Conservation (phyloP, 2,329 filamentous ascomycete species). For the Metarhizium sp. region DNA sequence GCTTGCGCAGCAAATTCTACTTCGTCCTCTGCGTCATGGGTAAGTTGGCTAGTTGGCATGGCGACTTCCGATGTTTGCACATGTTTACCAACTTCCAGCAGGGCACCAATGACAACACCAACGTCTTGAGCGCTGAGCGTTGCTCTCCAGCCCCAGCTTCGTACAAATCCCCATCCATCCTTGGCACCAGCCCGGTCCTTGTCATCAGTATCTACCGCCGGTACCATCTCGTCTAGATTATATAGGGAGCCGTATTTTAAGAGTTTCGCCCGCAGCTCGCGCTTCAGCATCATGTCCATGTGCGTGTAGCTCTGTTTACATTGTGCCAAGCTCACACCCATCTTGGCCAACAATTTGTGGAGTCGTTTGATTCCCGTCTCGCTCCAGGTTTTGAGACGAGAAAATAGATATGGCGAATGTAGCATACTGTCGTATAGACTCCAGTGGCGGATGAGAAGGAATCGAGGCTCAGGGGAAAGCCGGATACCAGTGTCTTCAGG, state of each 20-base stretch:
- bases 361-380: slow-evolving; percentile 80
- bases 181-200: slow-evolving; percentile 63
- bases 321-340: slow-evolving; percentile 90
- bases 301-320: slow-evolving; percentile 95
- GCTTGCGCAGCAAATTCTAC: slow-evolving; percentile 40
- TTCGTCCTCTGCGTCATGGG: slow-evolving; percentile 36
- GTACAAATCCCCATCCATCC: slow-evolving; percentile 93
- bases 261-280: slow-evolving; percentile 73
- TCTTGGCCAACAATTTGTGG: slow-evolving; percentile 92
- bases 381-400: slow-evolving; percentile 87
- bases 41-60: slow-evolving; percentile 19
- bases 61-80: slow-evolving; percentile 24
- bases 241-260: slow-evolving; percentile 89
- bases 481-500: slow-evolving; percentile 89
- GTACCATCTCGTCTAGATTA: slow-evolving; percentile 87
- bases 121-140: slow-evolving; percentile 90
- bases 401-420: slow-evolving; percentile 89
- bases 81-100: slow-evolving; percentile 79
- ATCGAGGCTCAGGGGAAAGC: slow-evolving; percentile 85
- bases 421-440: slow-evolving; percentile 98
- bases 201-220: slow-evolving; percentile 62
- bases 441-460: slow-evolving; percentile 91
- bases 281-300: slow-evolving; percentile 97
- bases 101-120: slow-evolving; percentile 81
- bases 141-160: slow-evolving; percentile 95